Base-by-base conservation (phyloP, 371 early-diverging fungal genomes). In the Chytridium lagenaria region DNA sequence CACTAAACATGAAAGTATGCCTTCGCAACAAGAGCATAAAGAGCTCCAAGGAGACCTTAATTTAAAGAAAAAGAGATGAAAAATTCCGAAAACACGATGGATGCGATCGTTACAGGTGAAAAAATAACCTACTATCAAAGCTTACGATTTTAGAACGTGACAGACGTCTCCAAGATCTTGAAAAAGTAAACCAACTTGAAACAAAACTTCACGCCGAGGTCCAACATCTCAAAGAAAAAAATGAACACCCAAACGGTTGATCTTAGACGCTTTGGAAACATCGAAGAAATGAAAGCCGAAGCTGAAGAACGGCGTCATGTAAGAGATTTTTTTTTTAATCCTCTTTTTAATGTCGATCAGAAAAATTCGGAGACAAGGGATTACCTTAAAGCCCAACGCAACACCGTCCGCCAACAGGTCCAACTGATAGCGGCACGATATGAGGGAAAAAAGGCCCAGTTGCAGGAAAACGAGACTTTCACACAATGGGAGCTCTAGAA, bases 21-120 rank as follows among this genome's bases (percentile, higher is more conserved):
- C 80, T 26, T 74, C 83, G 12, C 77, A 75, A 19, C 75, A 77
- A 49, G 84, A 73, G 2, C 81, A 82, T 36, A 40, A 78, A 31
- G 82, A 81, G 40, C 78, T 87, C 59, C 73, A 84, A 55, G 80
- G 81, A 23, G 87, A 87, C 67, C 67, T 87, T 15, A 77, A 79
- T 79, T 84, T 64, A 87, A 87, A 68, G 84, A 87, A 68, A 84
- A 81, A 70, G 87, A 87, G 71, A 76, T 87, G 79, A 77, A 76
- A 36, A 87, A 81, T 65, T 81, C 85, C 0, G 85, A 85, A 69
- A 83, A 69, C 51, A 87, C 86, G 15, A 72, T 79, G 69, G 84
- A 83, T 34, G 83, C 79, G 0, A 69, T 87, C 2, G 39, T 77
- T 22, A 71, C 74, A 50, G 87, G 87, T 85, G 55, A 33, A 61